Evolutionary conservation across 345 rosid species (phyloP).

Genomic region (Garcia nutans): DNA sequence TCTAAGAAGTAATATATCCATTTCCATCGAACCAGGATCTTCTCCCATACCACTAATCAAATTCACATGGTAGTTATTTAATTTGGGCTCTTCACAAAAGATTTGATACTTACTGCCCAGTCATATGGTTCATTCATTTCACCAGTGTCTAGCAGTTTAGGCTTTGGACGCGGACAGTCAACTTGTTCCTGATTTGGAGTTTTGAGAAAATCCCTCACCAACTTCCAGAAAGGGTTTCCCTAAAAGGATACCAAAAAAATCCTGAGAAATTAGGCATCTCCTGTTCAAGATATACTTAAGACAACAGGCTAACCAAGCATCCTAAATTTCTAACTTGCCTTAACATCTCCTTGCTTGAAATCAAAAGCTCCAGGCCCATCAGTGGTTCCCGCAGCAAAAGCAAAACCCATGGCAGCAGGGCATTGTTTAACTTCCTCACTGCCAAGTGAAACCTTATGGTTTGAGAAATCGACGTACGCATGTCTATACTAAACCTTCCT

Average conservation of each 20-base stretch:
- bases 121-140: slow-evolving; percentile 87
- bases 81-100: not conserved
- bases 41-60: not conserved
- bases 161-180: slow-evolving; percentile 84
- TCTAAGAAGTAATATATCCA: too few relatives aligned
- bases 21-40: not conserved
- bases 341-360: slow-evolving; percentile 91
- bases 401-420: slow-evolving; percentile 97
- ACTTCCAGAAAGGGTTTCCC: slow-evolving; percentile 93
- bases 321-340: slow-evolving; percentile 37
- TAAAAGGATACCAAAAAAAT: slow-evolving; percentile 20
- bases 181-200: slow-evolving; percentile 62
- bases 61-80: not conserved
- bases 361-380: slow-evolving; percentile 99
- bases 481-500: slow-evolving; percentile 81
- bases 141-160: slow-evolving; percentile 90
- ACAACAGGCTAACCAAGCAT: slow-evolving; percentile 2
- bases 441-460: slow-evolving; percentile 60
- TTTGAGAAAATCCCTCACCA: slow-evolving; percentile 70
- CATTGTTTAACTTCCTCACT: slow-evolving; percentile 66
- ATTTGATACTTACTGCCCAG: slow-evolving; percentile 73
- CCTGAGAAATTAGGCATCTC: not conserved
- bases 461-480: slow-evolving; percentile 72
- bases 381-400: slow-evolving; percentile 95
- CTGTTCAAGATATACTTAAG: not conserved